Percentiles rank a stretch among this genome's conserved stretches.
phyloP scores from a whole-genome alignment of 1,284 basidiomycete species.

The Porogramme epimiltina region DNA sequence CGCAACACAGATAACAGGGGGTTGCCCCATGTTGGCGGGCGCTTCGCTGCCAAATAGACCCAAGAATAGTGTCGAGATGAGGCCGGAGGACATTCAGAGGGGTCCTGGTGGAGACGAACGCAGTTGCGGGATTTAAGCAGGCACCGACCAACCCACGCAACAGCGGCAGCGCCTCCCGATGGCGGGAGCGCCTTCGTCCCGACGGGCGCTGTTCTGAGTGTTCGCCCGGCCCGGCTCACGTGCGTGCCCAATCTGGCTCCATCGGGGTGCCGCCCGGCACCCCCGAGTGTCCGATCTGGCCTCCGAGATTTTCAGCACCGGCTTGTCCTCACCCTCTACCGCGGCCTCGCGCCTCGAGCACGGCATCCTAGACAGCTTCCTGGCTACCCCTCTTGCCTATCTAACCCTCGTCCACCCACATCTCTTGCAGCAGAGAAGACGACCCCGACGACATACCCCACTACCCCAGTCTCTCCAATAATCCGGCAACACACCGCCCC shows the following conservation, averaged over 20 bases:
- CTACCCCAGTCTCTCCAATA: constrained; percentile 22
- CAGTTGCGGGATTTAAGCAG: no score
- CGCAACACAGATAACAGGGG: constrained; percentile 14
- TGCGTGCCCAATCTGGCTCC: no score
- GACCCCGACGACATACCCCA: constrained; percentile 2
- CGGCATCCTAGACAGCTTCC: constrained; percentile 10
- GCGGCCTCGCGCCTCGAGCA: constrained; percentile 11
- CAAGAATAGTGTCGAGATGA: neutral
- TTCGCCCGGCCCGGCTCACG: no score
- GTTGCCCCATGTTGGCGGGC: no score
- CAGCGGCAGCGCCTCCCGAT: no score
- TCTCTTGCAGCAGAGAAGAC: constrained; percentile 5
- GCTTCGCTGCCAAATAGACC: neutral
- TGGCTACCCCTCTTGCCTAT: neutral
- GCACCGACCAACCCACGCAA: no score
- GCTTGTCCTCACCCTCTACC: constrained; percentile 1
- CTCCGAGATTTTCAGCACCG: constrained; percentile 8
- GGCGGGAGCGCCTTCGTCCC: no score
- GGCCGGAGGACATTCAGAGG: no score
- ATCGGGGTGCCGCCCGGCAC: no score
- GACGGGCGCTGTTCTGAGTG: no score
- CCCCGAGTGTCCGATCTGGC: constrained; percentile 7
- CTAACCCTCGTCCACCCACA: constrained; percentile 3
- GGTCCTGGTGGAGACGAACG: no score
- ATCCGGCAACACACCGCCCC: constrained; percentile 13